These are phyloP conservation scores for Pythium sp. DNA, from an alignment of 352 stramenopile genomes.

Conservation along the genomic window DNA sequence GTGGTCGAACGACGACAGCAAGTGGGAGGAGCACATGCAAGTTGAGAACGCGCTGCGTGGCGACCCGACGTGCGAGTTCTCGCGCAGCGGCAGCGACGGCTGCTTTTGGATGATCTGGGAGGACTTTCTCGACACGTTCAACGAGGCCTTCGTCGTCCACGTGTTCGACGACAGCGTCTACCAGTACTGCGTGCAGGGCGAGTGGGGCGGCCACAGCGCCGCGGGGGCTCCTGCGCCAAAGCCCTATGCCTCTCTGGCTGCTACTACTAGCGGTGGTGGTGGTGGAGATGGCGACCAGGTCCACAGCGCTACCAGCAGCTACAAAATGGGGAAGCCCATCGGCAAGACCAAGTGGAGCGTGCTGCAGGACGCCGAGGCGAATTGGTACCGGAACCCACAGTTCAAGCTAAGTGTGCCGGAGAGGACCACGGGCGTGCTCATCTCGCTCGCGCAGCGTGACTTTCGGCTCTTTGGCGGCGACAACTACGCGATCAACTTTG, in stretches of 20 bases:
- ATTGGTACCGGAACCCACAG: conserved; percentile 92
- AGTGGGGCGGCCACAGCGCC: conserved; percentile 43
- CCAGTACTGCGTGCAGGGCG: conserved; percentile 57
- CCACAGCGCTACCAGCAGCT: conserved; percentile 2
- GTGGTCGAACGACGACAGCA: conserved; percentile 81
- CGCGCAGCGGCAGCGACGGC: conserved; percentile 63
- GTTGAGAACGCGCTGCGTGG: conserved; percentile 62
- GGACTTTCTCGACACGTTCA: conserved; percentile 71
- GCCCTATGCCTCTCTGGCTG: not conserved
- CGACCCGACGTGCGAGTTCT: conserved; percentile 61
- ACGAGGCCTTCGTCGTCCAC: conserved; percentile 62
- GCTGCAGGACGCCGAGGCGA: conserved; percentile 69
- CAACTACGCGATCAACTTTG: conserved; percentile 87
- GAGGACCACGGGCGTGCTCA: conserved; percentile 41
- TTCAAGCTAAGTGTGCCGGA: conserved; percentile 63
- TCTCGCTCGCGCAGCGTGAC: conserved; percentile 84
- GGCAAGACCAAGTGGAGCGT: conserved; percentile 67
- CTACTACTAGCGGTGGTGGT: not conserved
- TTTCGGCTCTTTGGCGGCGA: conserved; percentile 77
- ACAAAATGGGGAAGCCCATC: conserved; percentile 40
- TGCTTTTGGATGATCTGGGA: conserved; percentile 86
- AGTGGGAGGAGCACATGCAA: conserved; percentile 82
- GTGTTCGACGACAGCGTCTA: conserved; percentile 29
- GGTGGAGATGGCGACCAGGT: not conserved
- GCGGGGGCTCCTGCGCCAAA: conserved; percentile 28